Evolutionary conservation across 2,329 filamentous ascomycete genomes (phyloP), one percentile per base, ranked within the genome.

Genomic region (Neodidymelliopsis sp.): DNA sequence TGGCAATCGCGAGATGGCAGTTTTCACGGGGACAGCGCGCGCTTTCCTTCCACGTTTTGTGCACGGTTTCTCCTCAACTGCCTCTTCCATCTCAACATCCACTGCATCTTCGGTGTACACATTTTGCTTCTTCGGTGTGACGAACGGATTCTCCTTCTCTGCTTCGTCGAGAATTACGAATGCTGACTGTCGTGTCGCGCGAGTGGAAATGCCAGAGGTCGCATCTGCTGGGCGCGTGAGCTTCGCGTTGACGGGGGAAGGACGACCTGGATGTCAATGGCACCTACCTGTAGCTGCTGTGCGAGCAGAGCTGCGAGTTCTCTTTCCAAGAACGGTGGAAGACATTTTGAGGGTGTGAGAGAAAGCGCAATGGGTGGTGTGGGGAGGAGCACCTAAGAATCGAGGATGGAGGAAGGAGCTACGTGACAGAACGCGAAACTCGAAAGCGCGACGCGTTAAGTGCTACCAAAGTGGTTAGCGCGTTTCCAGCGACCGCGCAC

Each of bases 131-230:
- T 61, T 69, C 8, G 66, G 72, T 6, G 69, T 74, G 39, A 77
- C 58, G 49, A 83, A 80, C 2, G 83, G 83, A 47, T 88, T 85
- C 54, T 82, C 77, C 58, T 90, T 89, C 71, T 91, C 88, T 59
- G 89, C 83, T 59, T 87, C 85, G 63, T 82, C 78, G 20, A 75
- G 60, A 30, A 74, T 72, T 5, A 74, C 77, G 65, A 74, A 75
- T 58, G 72, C 75, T 34, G 76, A 67, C 70, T 70, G 68, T 50
- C 74, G 67, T 57, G 77, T 78, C 56, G 75, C 57, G 38, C 74
- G 70, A 28, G 75, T 75, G 35, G 61, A 51, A 49, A 55, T 55
- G 41, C 52, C 37, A 20, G 54, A 55, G 37, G 47, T 47, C 48
- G 49, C 53, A 40, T 69, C 67, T 68, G 56, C 40, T 52, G 47